Conservation (phyloP, 345 rosid genomes). For the Gossypium raimondii region DNA sequence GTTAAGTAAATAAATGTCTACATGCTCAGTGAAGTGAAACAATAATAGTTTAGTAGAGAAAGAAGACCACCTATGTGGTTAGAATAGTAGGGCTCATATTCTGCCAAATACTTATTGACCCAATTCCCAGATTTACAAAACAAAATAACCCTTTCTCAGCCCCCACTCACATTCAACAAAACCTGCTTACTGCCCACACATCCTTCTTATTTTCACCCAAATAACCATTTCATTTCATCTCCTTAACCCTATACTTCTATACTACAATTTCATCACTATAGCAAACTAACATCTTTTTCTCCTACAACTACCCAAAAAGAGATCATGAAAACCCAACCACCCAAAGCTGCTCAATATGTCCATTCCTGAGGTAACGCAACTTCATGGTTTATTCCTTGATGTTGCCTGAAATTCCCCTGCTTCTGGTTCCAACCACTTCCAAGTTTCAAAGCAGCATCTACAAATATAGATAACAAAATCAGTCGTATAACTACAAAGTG, state of each 20-base stretch:
- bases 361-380: slow-evolving; percentile 62
- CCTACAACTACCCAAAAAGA: slow-evolving; percentile 10
- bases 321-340: not conserved
- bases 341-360: slow-evolving; percentile 40
- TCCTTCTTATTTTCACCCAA: slow-evolving; percentile 19
- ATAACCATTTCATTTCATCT: not conserved
- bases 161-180: slow-evolving; percentile 26
- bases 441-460: slow-evolving; percentile 25
- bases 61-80: no score
- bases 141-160: not conserved
- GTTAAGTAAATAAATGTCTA: not conserved
- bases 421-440: slow-evolving; percentile 24
- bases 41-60: no score
- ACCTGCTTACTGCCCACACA: slow-evolving; percentile 3
- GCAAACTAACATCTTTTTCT: not conserved
- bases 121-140: slow-evolving; percentile 8
- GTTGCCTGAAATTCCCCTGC: slow-evolving; percentile 29
- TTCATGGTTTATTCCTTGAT: slow-evolving; percentile 29
- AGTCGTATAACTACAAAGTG: no score
- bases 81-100: not conserved
- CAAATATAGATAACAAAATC: not conserved
- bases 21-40: no score
- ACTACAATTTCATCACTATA: not conserved
- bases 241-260: not conserved
- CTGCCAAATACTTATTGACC: slow-evolving; percentile 9